These are phyloP conservation scores for Coelastrella sp. DNA, from an alignment of 139 green algal species.

Conservation along the genomic window DNA sequence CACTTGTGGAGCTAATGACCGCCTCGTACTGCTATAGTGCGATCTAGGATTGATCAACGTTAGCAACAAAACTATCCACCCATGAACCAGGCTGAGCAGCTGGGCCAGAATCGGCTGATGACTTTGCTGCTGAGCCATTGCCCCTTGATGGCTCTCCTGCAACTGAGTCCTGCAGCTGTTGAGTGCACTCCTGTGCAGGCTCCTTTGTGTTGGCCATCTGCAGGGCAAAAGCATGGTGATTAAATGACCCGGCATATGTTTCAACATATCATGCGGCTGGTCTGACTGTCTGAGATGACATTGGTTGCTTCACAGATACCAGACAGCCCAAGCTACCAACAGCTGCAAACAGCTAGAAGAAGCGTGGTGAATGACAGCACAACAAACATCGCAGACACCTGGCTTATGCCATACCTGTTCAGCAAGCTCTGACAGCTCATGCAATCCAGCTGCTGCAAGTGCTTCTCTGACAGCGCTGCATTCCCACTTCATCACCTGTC, in stretches of 20 bases:
- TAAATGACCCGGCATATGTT: background rate
- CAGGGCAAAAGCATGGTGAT: too few relatives aligned
- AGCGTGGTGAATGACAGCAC: too few relatives aligned
- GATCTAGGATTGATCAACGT: too few relatives aligned
- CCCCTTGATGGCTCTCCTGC: background rate
- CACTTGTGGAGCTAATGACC: too few relatives aligned
- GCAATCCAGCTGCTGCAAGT: slow-evolving; percentile 2
- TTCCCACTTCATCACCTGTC: background rate
- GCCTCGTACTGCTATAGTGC: too few relatives aligned
- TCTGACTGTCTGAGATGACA: background rate
- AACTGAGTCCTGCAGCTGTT: too few relatives aligned
- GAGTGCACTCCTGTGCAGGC: too few relatives aligned
- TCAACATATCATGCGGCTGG: too few relatives aligned
- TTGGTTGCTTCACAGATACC: background rate
- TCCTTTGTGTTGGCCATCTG: too few relatives aligned
- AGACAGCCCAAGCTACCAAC: background rate
- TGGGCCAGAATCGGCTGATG: background rate
- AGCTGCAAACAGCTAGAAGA: too few relatives aligned
- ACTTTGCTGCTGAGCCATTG: background rate
- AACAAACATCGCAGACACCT: too few relatives aligned
- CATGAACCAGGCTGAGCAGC: slow-evolving; percentile 1
- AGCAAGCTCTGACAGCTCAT: background rate
- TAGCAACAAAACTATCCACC: slow-evolving; percentile 30
- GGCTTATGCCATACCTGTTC: background rate
- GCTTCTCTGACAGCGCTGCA: background rate